These are phyloP conservation scores for Actinomucor elegans DNA, from an alignment of 371 early-diverging fungal species.

Conservation along the genomic window DNA sequence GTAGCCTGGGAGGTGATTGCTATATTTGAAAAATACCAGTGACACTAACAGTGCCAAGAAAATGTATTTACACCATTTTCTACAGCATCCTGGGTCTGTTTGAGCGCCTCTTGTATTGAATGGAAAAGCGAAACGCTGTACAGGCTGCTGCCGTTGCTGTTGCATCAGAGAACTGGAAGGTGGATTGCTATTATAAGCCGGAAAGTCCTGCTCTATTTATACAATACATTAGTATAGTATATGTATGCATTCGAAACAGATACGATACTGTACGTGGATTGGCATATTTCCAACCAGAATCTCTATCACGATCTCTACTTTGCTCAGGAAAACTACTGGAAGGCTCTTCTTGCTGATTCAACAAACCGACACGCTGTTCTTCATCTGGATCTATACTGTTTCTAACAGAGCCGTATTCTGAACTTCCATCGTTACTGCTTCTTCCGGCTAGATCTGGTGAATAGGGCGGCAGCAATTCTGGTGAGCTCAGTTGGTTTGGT, in stretches of 20 bases:
- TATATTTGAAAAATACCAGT: constrained; percentile 2
- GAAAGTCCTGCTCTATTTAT: background rate
- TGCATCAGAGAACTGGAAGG: background rate
- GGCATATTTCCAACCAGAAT: too few relatives aligned
- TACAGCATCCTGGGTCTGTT: constrained; percentile 10
- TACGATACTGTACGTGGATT: too few relatives aligned
- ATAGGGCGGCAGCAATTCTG: constrained; percentile 5
- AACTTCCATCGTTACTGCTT: background rate
- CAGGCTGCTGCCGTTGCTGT: background rate
- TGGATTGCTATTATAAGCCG: background rate
- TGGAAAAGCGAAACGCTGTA: background rate
- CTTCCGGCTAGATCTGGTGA: background rate
- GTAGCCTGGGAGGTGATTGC: background rate
- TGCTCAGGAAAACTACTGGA: too few relatives aligned
- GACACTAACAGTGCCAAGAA: constrained; percentile 5
- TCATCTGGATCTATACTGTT: background rate
- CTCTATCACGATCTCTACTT: too few relatives aligned
- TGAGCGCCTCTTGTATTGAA: background rate
- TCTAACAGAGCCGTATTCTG: constrained; percentile 6
- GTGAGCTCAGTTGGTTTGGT: constrained; percentile 14
- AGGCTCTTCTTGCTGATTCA: too few relatives aligned
- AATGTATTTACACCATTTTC: constrained; percentile 14
- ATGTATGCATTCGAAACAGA: too few relatives aligned
- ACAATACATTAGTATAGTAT: too few relatives aligned
- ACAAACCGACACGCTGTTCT: constrained; percentile 13